Percentiles rank a stretch among this genome's conserved stretches.
Conservation (phyloP, 345 rosid species). For the Murraya paniculata region DNA sequence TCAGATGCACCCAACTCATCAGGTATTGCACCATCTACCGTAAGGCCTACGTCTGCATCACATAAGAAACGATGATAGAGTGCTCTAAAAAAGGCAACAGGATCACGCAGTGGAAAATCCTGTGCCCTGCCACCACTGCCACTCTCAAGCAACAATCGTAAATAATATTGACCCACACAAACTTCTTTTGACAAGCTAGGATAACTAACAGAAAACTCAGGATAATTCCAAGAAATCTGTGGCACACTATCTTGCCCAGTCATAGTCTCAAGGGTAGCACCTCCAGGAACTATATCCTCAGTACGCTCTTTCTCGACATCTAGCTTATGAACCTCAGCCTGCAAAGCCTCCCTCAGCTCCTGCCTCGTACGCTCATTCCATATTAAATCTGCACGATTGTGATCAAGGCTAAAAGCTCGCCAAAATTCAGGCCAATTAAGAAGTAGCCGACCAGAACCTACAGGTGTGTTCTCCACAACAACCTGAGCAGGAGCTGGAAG, state of each 20-base stretch:
- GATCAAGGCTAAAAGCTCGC: constrained; percentile 98
- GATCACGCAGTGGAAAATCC: constrained; percentile 96
- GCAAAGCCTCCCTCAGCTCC: constrained; percentile 93
- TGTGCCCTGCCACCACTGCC: constrained; percentile 88
- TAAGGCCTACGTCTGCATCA: constrained; percentile 98
- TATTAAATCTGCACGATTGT: constrained; percentile 97
- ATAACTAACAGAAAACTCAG: constrained; percentile 88
- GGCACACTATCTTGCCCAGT: constrained; percentile 75
- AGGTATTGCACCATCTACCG: constrained; percentile 88
- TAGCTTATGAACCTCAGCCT: constrained; percentile 93
- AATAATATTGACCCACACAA: constrained; percentile 97
- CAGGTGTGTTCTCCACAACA: constrained; percentile 85
- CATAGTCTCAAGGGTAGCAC: constrained; percentile 48
- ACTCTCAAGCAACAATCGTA: constrained; percentile 95
- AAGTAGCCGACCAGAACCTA: constrained; percentile 92
- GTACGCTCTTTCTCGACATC: constrained; percentile 97
- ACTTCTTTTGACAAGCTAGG: constrained; percentile 97
- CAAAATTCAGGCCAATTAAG: constrained; percentile 97
- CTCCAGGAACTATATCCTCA: constrained; percentile 89
- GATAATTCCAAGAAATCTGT: constrained; percentile 95
- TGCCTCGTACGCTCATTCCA: constrained; percentile 99
- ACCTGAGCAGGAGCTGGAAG: constrained; percentile 98
- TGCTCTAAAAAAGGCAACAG: constrained; percentile 95
- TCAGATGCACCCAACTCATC: constrained; percentile 96
- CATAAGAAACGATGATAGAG: constrained; percentile 96